Conservation (phyloP, 1,284 basidiomycete genomes). For the Ceratobasidium sp. region DNA sequence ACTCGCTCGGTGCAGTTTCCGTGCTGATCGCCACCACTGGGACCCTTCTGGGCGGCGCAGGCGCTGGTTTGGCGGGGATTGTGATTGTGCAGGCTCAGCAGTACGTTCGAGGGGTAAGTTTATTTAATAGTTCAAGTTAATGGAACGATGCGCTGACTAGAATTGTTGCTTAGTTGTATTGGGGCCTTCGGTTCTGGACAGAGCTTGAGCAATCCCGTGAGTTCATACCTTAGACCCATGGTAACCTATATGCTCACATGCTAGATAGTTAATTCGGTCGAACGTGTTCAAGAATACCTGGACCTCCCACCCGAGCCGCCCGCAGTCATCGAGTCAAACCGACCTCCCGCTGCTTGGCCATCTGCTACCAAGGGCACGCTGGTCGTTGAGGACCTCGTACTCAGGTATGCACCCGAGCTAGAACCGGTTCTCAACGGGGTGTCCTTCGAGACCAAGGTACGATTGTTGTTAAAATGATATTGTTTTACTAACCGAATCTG, state of each 20-base stretch:
- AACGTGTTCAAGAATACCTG: conserved; percentile 91
- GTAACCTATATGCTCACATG: conserved; percentile 37
- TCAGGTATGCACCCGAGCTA: conserved; percentile 87
- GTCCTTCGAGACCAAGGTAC: conserved; percentile 58
- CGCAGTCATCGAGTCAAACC: conserved; percentile 69
- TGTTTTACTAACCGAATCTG: conserved; percentile 52
- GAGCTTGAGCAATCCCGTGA: conserved; percentile 50
- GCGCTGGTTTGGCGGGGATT: conserved; percentile 18
- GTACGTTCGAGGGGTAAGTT: conserved; percentile 8
- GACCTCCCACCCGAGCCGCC: conserved; percentile 88
- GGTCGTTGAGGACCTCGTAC: conserved; percentile 74
- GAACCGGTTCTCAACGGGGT: conserved; percentile 83
- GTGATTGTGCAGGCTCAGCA: conserved; percentile 25
- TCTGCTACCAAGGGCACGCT: conserved; percentile 60
- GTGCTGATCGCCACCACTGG: conserved; percentile 70
- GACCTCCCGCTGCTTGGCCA: conserved; percentile 88
- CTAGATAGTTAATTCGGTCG: conserved; percentile 70
- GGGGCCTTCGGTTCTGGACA: conserved; percentile 30
- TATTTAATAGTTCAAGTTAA: neutral
- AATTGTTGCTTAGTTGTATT: neutral
- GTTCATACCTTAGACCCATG: conserved; percentile 2
- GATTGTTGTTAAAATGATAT: no score
- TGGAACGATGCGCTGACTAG: neutral
- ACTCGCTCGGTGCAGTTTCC: conserved; percentile 70
- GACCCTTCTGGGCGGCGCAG: conserved; percentile 13